Conservation (phyloP, 2,329 filamentous ascomycete genomes). For the Cordyceps javanica region DNA sequence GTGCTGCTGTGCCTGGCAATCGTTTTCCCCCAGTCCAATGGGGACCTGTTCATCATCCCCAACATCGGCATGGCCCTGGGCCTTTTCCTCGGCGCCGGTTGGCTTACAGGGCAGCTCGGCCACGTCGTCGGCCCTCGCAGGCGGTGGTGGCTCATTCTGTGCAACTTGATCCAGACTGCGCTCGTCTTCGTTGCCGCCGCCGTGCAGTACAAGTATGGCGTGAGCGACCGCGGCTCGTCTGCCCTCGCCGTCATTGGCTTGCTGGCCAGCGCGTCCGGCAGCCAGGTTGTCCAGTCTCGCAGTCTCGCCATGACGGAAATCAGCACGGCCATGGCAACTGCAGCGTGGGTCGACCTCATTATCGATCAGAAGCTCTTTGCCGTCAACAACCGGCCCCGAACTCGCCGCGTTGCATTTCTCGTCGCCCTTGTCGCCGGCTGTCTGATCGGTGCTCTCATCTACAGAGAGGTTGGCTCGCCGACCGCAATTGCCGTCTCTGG, state of each 20-base stretch:
- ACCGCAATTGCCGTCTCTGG: slow-evolving; percentile 38
- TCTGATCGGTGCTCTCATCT: slow-evolving; percentile 46
- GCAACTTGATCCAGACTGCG: slow-evolving; percentile 47
- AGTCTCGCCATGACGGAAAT: slow-evolving; percentile 53
- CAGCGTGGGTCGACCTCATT: slow-evolving; percentile 54
- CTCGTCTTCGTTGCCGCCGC: slow-evolving; percentile 48
- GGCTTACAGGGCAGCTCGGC: slow-evolving; percentile 50
- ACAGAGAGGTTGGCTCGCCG: slow-evolving; percentile 35
- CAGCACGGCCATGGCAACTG: slow-evolving; percentile 59
- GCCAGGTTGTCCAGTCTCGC: slow-evolving; percentile 52
- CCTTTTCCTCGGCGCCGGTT: slow-evolving; percentile 49
- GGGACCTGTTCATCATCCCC: slow-evolving; percentile 42
- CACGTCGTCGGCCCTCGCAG: slow-evolving; percentile 44
- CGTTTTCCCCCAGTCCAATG: slow-evolving; percentile 39
- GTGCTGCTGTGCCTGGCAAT: slow-evolving; percentile 51
- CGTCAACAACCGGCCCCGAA: slow-evolving; percentile 41
- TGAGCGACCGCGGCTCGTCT: slow-evolving; percentile 26
- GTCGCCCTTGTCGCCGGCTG: slow-evolving; percentile 39
- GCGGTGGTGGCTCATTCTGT: slow-evolving; percentile 47
- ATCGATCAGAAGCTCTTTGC: slow-evolving; percentile 47
- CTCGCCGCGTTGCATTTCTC: slow-evolving; percentile 45
- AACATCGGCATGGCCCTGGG: slow-evolving; percentile 51
- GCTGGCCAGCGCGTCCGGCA: slow-evolving; percentile 50
- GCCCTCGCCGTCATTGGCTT: slow-evolving; percentile 42
- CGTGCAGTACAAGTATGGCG: slow-evolving; percentile 39